Conservation (phyloP, 2,329 filamentous ascomycete genomes). For the Trichophyton schoenleinii region DNA sequence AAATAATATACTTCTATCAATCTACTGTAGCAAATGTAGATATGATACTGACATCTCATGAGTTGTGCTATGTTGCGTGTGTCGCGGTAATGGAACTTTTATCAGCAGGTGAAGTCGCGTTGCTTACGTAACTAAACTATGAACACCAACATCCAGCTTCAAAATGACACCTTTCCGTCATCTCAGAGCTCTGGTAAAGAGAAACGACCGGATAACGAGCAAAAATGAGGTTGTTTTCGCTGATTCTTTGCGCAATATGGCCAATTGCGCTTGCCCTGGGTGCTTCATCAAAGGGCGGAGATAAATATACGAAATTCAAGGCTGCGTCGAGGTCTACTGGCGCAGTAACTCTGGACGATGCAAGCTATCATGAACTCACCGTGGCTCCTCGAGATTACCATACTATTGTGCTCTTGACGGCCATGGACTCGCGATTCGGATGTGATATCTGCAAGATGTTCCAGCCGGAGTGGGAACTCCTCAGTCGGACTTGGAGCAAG, state of each 20-base stretch:
- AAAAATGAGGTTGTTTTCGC: not conserved
- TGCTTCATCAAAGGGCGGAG: not conserved
- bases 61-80: too few species aligned
- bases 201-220: not conserved
- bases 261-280: not conserved
- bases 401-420: conserved; percentile 71
- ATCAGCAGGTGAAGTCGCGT: not conserved
- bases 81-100: too few species aligned
- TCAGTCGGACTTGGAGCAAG: conserved; percentile 75
- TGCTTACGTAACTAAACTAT: not conserved
- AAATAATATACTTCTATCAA: not conserved
- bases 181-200: not conserved
- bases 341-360: conserved; percentile 65
- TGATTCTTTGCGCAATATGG: conserved; percentile 3
- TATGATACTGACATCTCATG: not conserved
- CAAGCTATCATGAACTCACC: conserved; percentile 62
- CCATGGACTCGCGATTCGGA: conserved; percentile 67
- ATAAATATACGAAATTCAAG: conserved; percentile 1
- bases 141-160: not conserved
- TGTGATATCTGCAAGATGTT: conserved; percentile 83
- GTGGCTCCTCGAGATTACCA: conserved; percentile 70
- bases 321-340: conserved; percentile 33
- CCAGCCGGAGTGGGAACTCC: conserved; percentile 83
- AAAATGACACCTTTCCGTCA: conserved; percentile 1
- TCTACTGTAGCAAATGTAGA: not conserved